Conservation (phyloP, 1,284 basidiomycete species). For the Tylopilus sp. region DNA sequence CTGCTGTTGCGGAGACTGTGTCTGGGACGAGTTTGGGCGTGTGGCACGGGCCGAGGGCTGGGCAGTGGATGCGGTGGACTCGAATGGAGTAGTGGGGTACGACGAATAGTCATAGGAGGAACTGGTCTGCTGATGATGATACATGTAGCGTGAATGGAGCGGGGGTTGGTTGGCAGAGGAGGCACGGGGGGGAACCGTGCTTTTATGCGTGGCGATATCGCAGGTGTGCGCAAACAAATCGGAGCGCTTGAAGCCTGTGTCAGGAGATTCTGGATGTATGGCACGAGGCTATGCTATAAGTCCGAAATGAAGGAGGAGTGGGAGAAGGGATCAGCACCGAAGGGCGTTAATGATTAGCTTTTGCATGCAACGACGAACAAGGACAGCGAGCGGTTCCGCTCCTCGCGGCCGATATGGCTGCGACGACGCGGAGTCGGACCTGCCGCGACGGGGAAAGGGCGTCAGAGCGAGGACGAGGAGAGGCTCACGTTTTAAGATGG, state of each 20-base stretch:
- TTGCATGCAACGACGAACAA: constrained; percentile 28
- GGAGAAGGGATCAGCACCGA: constrained; percentile 36
- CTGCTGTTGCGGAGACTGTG: constrained; percentile 38
- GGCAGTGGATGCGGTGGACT: constrained; percentile 36
- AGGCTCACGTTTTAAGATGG: constrained; percentile 25
- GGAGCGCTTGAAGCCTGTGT: constrained; percentile 31
- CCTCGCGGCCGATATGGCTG: constrained; percentile 20
- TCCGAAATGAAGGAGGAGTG: constrained; percentile 34
- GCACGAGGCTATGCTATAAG: constrained; percentile 36
- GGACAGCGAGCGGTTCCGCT: constrained; percentile 29
- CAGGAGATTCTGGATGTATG: constrained; percentile 30
- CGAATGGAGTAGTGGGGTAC: constrained; percentile 42
- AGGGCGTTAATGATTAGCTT: constrained; percentile 35
- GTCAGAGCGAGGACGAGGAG: constrained; percentile 12
- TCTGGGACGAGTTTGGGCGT: constrained; percentile 38
- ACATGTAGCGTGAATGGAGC: constrained; percentile 36
- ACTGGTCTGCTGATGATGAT: constrained; percentile 44
- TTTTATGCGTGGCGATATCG: constrained; percentile 33
- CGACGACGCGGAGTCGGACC: constrained; percentile 12
- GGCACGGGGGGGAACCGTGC: constrained; percentile 22
- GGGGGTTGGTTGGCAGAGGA: constrained; percentile 14
- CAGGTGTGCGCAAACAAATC: constrained; percentile 30
- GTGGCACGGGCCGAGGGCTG: constrained; percentile 34
- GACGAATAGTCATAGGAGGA: constrained; percentile 49
- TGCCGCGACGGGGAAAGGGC: too few species aligned